Evolutionary conservation across 495 filamentous ascomycete species (phyloP).

Genomic region (Aspergillus taichungensis): DNA sequence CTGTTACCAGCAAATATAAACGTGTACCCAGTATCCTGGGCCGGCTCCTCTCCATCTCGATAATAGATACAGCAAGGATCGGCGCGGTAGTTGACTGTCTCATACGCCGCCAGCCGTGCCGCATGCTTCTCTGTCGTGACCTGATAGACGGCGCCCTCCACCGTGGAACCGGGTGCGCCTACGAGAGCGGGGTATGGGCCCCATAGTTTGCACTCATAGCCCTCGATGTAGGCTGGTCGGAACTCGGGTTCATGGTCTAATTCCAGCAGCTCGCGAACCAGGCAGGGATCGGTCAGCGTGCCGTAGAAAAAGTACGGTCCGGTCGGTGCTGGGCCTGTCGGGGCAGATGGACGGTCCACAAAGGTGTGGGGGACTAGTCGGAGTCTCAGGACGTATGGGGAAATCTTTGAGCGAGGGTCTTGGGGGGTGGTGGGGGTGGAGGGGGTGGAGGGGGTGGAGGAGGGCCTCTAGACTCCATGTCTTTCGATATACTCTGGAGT

Average conservation of each 20-base stretch:
- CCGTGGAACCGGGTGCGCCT: slow-evolving; percentile 5
- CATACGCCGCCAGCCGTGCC: slow-evolving; percentile 19
- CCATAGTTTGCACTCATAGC: slow-evolving; percentile 17
- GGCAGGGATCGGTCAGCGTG: slow-evolving; percentile 15
- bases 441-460: too few species aligned
- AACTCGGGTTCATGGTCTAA: slow-evolving; percentile 8
- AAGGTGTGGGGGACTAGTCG: too few species aligned
- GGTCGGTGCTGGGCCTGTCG: slow-evolving; percentile 2
- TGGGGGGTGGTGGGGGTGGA: too few species aligned
- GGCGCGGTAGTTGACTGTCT: slow-evolving; percentile 17
- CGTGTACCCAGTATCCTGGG: slow-evolving; percentile 9
- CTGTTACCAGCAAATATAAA: slow-evolving; percentile 24
- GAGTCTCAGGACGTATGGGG: too few species aligned
- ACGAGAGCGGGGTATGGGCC: slow-evolving; percentile 23
- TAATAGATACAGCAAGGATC: slow-evolving; percentile 14
- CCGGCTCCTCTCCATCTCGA: slow-evolving; percentile 10
- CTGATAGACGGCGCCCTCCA: slow-evolving; percentile 19
- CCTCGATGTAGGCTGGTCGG: slow-evolving; percentile 8
- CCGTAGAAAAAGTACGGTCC: slow-evolving; percentile 30
- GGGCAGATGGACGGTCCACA: too few species aligned
- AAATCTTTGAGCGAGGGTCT: too few species aligned
- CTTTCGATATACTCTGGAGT: too few species aligned
- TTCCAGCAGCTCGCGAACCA: slow-evolving; percentile 12
- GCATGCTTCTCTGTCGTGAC: slow-evolving; percentile 13
- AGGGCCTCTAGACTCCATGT: too few species aligned